Evolutionary conservation across 345 rosid species (phyloP).

Genomic region (Kernera saxatilis): DNA sequence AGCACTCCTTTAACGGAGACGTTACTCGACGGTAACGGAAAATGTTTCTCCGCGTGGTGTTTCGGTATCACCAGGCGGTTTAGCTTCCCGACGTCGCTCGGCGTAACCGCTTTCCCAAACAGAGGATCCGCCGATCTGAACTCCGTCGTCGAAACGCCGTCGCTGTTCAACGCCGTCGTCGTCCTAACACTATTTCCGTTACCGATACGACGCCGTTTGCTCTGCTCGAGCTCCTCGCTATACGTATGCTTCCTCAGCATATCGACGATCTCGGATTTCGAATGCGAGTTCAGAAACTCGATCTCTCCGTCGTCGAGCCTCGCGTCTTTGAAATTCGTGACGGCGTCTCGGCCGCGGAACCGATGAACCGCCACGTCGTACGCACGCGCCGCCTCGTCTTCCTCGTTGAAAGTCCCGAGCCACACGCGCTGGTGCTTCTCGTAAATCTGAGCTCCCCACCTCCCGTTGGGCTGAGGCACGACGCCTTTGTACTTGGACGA

Average conservation of each 20-base stretch:
- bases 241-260: constrained; percentile 93
- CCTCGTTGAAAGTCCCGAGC: constrained; percentile 91
- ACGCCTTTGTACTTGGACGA: constrained; percentile 95
- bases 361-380: constrained; percentile 83
- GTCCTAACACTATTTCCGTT: constrained; percentile 31
- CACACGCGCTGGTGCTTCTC: constrained; percentile 97
- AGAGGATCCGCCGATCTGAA: constrained; percentile 54
- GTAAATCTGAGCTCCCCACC: constrained; percentile 99
- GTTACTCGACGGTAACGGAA: constrained; percentile 49
- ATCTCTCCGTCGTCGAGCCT: constrained; percentile 41
- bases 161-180: not conserved
- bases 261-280: constrained; percentile 89
- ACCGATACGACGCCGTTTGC: constrained; percentile 37
- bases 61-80: constrained; percentile 94
- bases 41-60: constrained; percentile 91
- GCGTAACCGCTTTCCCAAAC: constrained; percentile 89
- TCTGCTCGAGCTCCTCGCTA: constrained; percentile 73
- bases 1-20: constrained; percentile 57
- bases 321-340: constrained; percentile 67
- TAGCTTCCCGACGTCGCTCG: constrained; percentile 95
- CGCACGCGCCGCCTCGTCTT: constrained; percentile 83
- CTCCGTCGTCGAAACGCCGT: constrained; percentile 15
- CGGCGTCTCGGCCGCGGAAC: constrained; percentile 88
- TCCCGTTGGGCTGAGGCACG: constrained; percentile 94
- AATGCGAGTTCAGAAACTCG: constrained; percentile 64